These are phyloP conservation scores for Sicyos edulis DNA, from an alignment of 306 rosid genomes.

Conservation along the genomic window DNA sequence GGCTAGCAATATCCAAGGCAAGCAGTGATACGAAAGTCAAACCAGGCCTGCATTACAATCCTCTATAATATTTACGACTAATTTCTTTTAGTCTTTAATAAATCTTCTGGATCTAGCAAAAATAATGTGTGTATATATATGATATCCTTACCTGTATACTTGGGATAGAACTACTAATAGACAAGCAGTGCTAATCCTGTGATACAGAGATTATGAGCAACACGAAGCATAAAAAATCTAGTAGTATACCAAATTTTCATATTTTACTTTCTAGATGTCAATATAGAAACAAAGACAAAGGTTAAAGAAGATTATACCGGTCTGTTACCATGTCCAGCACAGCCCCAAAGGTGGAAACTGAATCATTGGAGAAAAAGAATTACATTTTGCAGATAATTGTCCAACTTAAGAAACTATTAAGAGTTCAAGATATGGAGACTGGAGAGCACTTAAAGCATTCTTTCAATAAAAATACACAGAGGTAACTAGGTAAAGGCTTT, in stretches of 20 bases:
- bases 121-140: no score
- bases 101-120: not conserved
- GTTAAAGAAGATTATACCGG: slow-evolving; percentile 39
- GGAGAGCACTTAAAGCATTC: not conserved
- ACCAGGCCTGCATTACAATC: slow-evolving; percentile 69
- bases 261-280: not conserved
- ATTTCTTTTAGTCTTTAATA: not conserved
- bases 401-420: not conserved
- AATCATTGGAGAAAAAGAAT: slow-evolving; percentile 25
- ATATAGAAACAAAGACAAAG: not conserved
- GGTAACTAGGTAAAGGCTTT: not conserved
- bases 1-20: slow-evolving; percentile 92
- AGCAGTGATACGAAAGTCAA: slow-evolving; percentile 72
- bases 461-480: not conserved
- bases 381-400: slow-evolving; percentile 13
- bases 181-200: slow-evolving; percentile 97
- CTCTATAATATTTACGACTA: slow-evolving; percentile 19
- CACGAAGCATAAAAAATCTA: no score
- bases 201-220: slow-evolving; percentile 30
- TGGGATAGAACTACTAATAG: slow-evolving; percentile 88
- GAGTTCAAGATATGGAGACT: slow-evolving; percentile 2
- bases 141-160: slow-evolving; percentile 58
- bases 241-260: not conserved
- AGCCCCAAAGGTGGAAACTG: slow-evolving; percentile 97
- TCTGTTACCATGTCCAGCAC: slow-evolving; percentile 98